phyloP scores from a whole-genome alignment of 2,329 filamentous ascomycete genomes.

The Apiospora rasikravindrae region DNA sequence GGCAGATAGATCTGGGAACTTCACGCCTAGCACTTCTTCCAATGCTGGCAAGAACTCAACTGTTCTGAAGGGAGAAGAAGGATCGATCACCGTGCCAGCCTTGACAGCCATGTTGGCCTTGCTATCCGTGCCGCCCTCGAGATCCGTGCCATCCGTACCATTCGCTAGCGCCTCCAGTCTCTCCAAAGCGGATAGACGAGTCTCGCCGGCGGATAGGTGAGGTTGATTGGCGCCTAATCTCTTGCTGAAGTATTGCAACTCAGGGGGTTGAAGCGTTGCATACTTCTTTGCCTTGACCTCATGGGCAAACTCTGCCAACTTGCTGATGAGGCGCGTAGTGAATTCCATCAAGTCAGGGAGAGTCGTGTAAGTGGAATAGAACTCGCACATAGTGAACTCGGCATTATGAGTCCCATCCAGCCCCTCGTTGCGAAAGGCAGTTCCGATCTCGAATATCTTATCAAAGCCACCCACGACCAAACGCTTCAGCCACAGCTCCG shows the following conservation, averaged over 20 bases:
- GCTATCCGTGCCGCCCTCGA: too few relatives aligned
- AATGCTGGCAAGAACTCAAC: conserved; percentile 85
- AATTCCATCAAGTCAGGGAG: conserved; percentile 74
- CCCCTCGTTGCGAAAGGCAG: conserved; percentile 92
- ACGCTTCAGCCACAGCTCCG: conserved; percentile 93
- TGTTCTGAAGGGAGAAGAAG: conserved; percentile 57
- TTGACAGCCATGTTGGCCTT: not conserved
- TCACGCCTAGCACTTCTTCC: conserved; percentile 68
- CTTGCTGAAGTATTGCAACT: conserved; percentile 49
- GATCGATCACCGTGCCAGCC: not conserved
- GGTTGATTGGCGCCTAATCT: not conserved
- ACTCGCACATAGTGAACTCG: conserved; percentile 97
- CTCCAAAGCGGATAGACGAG: not conserved
- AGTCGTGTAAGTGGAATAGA: conserved; percentile 86
- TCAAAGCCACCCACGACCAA: conserved; percentile 89
- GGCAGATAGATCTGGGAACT: conserved; percentile 67
- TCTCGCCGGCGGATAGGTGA: not conserved
- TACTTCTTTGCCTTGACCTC: conserved; percentile 46
- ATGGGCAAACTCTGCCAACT: conserved; percentile 59
- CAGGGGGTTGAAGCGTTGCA: conserved; percentile 50
- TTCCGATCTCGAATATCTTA: conserved; percentile 90
- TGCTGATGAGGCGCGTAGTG: conserved; percentile 74
- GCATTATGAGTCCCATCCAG: conserved; percentile 92
- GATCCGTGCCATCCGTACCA: not conserved
- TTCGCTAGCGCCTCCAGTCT: not conserved